These are phyloP conservation scores for Tuber melanosporum DNA, from an alignment of 495 filamentous ascomycete species.

Conservation along the genomic window DNA sequence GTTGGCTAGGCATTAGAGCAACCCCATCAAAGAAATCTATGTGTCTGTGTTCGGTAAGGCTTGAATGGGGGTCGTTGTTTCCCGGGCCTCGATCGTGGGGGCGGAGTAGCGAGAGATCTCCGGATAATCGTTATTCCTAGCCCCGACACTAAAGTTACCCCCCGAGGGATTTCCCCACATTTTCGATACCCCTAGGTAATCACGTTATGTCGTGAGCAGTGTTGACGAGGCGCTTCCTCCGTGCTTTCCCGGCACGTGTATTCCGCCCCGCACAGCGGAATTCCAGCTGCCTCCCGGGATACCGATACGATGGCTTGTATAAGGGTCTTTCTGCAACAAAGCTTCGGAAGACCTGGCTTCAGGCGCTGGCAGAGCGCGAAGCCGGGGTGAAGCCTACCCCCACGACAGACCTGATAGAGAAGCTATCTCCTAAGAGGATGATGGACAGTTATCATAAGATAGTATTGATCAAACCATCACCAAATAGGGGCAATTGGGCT, in stretches of 20 bases:
- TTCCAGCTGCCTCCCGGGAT: slow-evolving; percentile 9
- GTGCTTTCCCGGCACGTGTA: slow-evolving; percentile 8
- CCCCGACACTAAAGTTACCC: not conserved
- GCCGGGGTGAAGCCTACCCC: slow-evolving; percentile 43
- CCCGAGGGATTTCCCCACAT: not conserved
- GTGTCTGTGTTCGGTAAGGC: not conserved
- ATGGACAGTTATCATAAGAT: slow-evolving; percentile 57
- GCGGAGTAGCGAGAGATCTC: not conserved
- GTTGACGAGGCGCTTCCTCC: slow-evolving; percentile 9
- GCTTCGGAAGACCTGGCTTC: slow-evolving; percentile 64
- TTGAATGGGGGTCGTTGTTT: not conserved
- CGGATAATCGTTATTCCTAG: not conserved
- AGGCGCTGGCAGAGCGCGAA: slow-evolving; percentile 54
- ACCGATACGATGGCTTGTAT: slow-evolving; percentile 49
- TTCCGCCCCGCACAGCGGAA: slow-evolving; percentile 4
- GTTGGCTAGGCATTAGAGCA: not conserved
- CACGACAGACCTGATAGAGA: slow-evolving; percentile 36
- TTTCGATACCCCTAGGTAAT: not conserved
- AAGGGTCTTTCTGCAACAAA: slow-evolving; percentile 51
- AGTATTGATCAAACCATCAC: slow-evolving; percentile 24
- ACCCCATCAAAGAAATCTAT: not conserved
- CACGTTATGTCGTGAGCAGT: slow-evolving; percentile 21
- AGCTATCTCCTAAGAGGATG: slow-evolving; percentile 55
- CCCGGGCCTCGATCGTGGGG: not conserved
- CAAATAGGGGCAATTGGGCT: not conserved